Base-by-base conservation (phyloP, 1,139 yeast species). In the Hyphopichia pseudoburtonii region DNA sequence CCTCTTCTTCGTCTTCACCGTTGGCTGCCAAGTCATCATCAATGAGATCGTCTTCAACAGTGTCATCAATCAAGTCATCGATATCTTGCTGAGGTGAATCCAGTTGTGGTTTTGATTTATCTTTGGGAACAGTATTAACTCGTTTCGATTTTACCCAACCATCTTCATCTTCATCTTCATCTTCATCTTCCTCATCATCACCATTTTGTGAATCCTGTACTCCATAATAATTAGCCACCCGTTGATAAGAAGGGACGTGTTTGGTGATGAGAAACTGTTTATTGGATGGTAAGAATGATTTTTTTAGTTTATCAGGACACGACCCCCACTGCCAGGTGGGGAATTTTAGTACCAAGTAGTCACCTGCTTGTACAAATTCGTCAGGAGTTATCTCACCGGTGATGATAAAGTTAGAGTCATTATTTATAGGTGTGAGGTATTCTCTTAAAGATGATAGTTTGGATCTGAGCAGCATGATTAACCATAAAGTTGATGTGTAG, bases 291-390 rank as follows among this genome's bases (percentile, higher is more conserved):
- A 92, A 65, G 52, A 88, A 92, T 44, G 80, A 83, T 48, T 86
- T 77, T 37, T 64, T 74, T 40, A 71, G 67, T 50, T 75, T 76
- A 9, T 74, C 67, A 16, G 94, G 83, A 8, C 88, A 82, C 3
- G 82, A 66, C 6, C 83, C 73, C 98, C 99, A 92, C 46, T 82
- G 79, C 98, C 99, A 92, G 0, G 97, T 94, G 2, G 98, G 97
- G 60, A 94, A 92, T 69, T 86, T 86, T 61, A 80, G 81, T 26
- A 83, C 92, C 43, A 92, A 66, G 57, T 86, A 89, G 54, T 90
- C 96, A n/a, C 97, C 97, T 5, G 97, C 96, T 38, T 68, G 71
- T 8, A 88, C 89, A 62, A 89, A 90, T 58, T 90, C 97, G 42
- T 86, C 95, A 3, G 97, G 97, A 1, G 96, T 85, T 38, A 92